Evolutionary conservation across 371 early-diverging fungal genomes (phyloP).

Genomic region (Syncephalastrum monosporum): DNA sequence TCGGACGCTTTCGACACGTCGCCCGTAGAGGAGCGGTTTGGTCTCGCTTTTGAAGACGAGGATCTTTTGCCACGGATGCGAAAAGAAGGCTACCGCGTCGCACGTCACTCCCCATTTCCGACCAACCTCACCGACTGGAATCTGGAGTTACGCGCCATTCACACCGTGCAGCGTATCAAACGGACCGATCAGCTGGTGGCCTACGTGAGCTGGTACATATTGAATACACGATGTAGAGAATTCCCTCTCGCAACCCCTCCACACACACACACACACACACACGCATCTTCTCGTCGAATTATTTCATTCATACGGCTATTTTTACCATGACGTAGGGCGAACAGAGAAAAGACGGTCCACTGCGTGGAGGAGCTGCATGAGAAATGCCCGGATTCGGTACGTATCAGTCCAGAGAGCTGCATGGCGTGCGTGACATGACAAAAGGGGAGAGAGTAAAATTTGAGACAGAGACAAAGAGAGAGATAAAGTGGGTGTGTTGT

Average conservation of each 20-base stretch:
- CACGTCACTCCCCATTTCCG: constrained; percentile 3
- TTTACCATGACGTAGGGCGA: neutral
- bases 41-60: constrained; percentile 2
- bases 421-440: neutral
- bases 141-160: constrained; percentile 16
- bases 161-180: constrained; percentile 9
- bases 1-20: neutral
- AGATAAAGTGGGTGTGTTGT: no score
- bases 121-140: neutral
- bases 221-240: neutral
- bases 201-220: constrained; percentile 31
- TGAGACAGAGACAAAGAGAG: no score
- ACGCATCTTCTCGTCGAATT: no score
- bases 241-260: no score
- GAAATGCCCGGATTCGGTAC: constrained; percentile 24
- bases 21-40: neutral
- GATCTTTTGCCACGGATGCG: neutral
- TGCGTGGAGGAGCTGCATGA: constrained; percentile 26
- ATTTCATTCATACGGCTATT: no score
- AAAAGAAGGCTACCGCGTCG: constrained; percentile 9
- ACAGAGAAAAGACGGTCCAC: constrained; percentile 31
- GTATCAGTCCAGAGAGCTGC: constrained; percentile 3
- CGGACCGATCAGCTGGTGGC: constrained; percentile 14
- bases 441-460: no score
- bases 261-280: no score